Base-by-base conservation (phyloP, 257 asterid genomes). In the Knoxia roxburghii region DNA sequence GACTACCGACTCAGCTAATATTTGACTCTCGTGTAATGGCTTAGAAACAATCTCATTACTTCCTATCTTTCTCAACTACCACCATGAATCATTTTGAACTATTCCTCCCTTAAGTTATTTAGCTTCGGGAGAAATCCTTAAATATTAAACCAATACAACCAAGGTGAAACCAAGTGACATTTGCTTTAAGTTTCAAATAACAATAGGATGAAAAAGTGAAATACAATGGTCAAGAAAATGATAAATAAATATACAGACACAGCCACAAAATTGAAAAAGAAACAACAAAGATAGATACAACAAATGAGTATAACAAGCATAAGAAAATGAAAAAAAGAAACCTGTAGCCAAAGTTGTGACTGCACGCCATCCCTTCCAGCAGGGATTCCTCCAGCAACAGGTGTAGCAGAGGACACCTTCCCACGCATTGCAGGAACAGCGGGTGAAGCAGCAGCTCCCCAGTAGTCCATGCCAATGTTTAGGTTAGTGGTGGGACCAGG, bases 391-490 rank as follows among this genome's bases (percentile, higher is more conserved):
- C 86, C 88, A 17, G 82, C 73, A 75, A 79, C 84, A 49, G 93
- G 77, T 69, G 84, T 70, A 68, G 90, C 63, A n/a, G n/a, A n/a
- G 58, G 87, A 79, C 40, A 82, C 84, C 74, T 88, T 85, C 51
- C 96, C 97, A 33, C 69, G 79, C 71, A 90, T 79, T 68, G 85
- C 82, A 70, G 93, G 89, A 67, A 80, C 70, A 71, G 85, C 73
- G 32, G 95, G 73, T 70, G 94, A 56, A 48, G 84, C 71, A 15
- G 89, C 81, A 15, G 84, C 76, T 67, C 85, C 85, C 97, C 96
- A 90, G 75, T 85, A 88, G 77, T 90, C 97, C 93, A 88, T 88
- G 64, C 97, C 97, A 55, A 90, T 90, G 67, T 89, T 87, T 72
- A 91, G 82, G 82, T 89, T 91, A 61, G 95, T 91, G 70, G 98